Evolutionary conservation across 176 grass and related monocot species (phyloP), one percentile per base, ranked within the genome.

Genomic region (Cenchrus purpureus): DNA sequence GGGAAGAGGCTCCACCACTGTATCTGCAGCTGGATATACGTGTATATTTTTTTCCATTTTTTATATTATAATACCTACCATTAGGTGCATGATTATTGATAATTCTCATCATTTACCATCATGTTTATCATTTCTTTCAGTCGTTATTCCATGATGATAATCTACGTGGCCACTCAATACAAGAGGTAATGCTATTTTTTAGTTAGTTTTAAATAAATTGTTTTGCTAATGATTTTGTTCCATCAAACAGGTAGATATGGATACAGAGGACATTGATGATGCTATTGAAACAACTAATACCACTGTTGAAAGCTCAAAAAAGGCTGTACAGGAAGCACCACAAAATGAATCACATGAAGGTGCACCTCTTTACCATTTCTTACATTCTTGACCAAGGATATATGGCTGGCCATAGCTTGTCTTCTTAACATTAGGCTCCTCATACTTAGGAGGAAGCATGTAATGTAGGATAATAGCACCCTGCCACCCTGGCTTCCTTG

Each of bases 201-300:
- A 75, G 52, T 76, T 68, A 48, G 46, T 85, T 86, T 51, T 77
- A 66, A 74, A 46, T 34, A 48, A 37, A 75, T 82, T 4, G 22
- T 28, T 11, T 10, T 68, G 49, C 68, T 66, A 71, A 87, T 22
- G 25, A 74, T 60, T 51, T 81, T 44, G 82, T 6, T 71, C 66
- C 16, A 42, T 82, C 29, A 86, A 89, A 91, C 83, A 98, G 96
- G 93, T 98, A 81, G 93, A 98, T 51, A 98, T 98, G 96, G 96
- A 98, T 67, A 88, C 89, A 48, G 93, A 93, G 78, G 93, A 95
- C 89, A 84, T 49, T 7, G 91, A 93, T 82, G 82, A 79, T 55
- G 45, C 68, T 50, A 87, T 37, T 72, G 32, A 79, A 34, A 55
- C 84, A 86, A 13, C 69, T 59, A 94, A 66, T 51, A 83, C 74